Evolutionary conservation across 345 rosid genomes (phyloP).

Genomic region (Aurinia saxatilis): DNA sequence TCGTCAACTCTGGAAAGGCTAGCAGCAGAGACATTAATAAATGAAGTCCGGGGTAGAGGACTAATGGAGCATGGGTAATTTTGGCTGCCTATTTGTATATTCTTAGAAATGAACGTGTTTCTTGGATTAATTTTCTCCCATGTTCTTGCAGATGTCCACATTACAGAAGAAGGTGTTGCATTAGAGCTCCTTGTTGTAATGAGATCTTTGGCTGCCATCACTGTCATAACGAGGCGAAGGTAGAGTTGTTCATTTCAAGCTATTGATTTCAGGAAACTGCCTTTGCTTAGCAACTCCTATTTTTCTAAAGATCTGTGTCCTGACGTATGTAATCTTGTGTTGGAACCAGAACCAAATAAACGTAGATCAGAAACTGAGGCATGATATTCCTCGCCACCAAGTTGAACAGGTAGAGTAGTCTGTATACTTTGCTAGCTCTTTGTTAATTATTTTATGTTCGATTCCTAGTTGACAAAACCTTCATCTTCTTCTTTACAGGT

Average conservation of each 20-base stretch:
- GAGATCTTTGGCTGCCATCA: constrained; percentile 82
- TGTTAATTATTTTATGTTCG: not conserved
- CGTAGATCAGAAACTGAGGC: constrained; percentile 52
- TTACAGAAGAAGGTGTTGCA: constrained; percentile 62
- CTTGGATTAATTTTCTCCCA: not conserved
- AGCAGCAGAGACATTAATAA: constrained; percentile 14
- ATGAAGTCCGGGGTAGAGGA: constrained; percentile 39
- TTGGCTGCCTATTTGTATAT: not conserved
- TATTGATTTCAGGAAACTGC: not conserved
- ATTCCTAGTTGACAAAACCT: not conserved
- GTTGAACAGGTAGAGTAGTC: constrained; percentile 42
- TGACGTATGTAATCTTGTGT: not conserved
- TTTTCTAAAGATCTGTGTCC: not conserved
- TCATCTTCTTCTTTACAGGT: constrained; percentile 35
- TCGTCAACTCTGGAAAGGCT: constrained; percentile 4
- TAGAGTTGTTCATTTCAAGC: not conserved
- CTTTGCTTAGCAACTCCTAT: not conserved
- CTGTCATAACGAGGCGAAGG: constrained; percentile 79
- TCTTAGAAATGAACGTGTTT: not conserved
- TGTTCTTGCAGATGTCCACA: constrained; percentile 53
- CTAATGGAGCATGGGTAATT: constrained; percentile 63
- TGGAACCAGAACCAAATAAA: constrained; percentile 53
- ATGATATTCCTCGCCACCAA: constrained; percentile 79
- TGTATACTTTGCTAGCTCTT: not conserved
- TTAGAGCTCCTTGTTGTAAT: constrained; percentile 85